These are phyloP conservation scores for Protostelium mycophagum DNA, from an alignment of 78 protist species.

Conservation along the genomic window DNA sequence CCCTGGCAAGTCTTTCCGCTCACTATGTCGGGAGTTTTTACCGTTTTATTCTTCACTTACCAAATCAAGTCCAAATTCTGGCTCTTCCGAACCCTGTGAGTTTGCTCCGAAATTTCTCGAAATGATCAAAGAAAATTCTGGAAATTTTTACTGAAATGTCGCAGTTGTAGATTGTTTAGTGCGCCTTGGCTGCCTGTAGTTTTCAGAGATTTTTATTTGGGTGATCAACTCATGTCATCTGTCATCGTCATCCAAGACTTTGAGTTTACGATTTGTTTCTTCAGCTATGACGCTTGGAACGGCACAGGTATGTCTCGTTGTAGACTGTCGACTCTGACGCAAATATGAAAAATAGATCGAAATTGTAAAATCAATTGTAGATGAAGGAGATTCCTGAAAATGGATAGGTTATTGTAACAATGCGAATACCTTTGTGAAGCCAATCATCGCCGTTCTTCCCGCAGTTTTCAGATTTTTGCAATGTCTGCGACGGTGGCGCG, in stretches of 20 bases:
- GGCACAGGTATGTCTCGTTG: not conserved
- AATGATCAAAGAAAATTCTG: not conserved
- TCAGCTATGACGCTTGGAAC: constrained; percentile 44
- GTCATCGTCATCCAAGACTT: constrained; percentile 42
- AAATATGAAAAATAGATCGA: too few species aligned
- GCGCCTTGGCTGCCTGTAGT: constrained; percentile 44
- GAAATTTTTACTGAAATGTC: too few species aligned
- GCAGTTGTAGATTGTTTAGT: constrained; percentile 15
- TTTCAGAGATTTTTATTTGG: constrained; percentile 55
- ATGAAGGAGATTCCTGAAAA: too few species aligned
- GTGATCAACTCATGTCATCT: constrained; percentile 36
- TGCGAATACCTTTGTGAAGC: constrained; percentile 28
- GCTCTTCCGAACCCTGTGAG: not conserved
- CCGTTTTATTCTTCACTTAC: not conserved
- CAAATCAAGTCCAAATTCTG: not conserved
- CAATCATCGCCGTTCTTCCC: constrained; percentile 28
- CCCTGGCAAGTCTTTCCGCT: not conserved
- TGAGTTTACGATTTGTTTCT: constrained; percentile 36
- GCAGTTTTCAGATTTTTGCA: constrained; percentile 39
- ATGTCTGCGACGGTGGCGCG: constrained; percentile 42
- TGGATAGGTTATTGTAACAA: constrained; percentile 7
- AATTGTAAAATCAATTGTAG: too few species aligned
- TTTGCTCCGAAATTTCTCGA: not conserved
- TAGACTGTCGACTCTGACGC: not conserved
- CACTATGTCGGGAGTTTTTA: not conserved